phyloP scores from a whole-genome alignment of 2,329 filamentous ascomycete genomes.

The Metarhizium brunneum region DNA sequence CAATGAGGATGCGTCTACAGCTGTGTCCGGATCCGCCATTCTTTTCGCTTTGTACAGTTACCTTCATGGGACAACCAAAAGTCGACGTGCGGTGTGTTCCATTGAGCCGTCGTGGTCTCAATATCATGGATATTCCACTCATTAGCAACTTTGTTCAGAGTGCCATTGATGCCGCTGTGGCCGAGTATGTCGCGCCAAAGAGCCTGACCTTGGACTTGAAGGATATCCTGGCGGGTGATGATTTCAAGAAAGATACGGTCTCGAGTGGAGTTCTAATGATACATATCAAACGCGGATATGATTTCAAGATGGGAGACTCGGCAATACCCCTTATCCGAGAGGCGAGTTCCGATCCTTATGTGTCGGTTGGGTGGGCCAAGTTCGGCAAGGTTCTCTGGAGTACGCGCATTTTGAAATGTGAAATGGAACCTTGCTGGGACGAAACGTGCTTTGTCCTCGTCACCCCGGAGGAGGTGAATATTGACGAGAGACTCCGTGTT shows the following conservation, averaged over 20 bases:
- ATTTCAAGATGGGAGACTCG: constrained; percentile 63
- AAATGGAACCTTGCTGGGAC: constrained; percentile 62
- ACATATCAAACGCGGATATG: constrained; percentile 55
- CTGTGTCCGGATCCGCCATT: constrained; percentile 70
- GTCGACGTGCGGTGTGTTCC: constrained; percentile 63
- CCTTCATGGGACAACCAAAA: constrained; percentile 66
- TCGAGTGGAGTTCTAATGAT: constrained; percentile 57
- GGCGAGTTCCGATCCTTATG: constrained; percentile 60
- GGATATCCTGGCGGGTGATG: constrained; percentile 68
- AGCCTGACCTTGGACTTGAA: constrained; percentile 65
- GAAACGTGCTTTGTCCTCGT: constrained; percentile 63
- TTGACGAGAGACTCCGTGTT: constrained; percentile 57
- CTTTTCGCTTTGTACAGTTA: constrained; percentile 64
- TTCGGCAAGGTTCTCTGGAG: constrained; percentile 55
- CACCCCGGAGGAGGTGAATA: constrained; percentile 61
- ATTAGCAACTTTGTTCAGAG: constrained; percentile 69
- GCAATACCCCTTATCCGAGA: constrained; percentile 48
- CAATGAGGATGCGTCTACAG: constrained; percentile 59
- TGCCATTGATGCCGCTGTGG: constrained; percentile 62
- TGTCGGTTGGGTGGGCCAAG: constrained; percentile 68
- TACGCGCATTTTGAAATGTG: constrained; percentile 54
- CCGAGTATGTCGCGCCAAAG: constrained; percentile 69
- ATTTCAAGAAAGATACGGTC: constrained; percentile 67
- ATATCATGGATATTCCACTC: constrained; percentile 67
- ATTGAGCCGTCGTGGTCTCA: constrained; percentile 57